Evolutionary conservation across 1,284 basidiomycete genomes (phyloP).

Genomic region (Xerocomus nothofagi): DNA sequence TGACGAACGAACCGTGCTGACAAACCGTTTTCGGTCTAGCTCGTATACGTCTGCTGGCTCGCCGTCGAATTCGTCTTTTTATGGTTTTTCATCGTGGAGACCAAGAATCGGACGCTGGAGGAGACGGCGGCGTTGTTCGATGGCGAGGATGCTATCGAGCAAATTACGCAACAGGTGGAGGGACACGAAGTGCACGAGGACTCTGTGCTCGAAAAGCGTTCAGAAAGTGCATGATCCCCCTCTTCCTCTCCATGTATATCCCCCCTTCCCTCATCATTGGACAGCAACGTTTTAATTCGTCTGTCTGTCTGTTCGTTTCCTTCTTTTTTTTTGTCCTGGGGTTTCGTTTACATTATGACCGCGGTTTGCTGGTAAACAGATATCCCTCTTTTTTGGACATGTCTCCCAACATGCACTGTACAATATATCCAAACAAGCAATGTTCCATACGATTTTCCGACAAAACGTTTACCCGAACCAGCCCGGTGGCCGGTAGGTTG

Average conservation of each 20-base stretch:
- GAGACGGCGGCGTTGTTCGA: conserved; percentile 77
- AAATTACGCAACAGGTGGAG: conserved; percentile 37
- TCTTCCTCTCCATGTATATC: neutral
- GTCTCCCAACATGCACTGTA: neutral
- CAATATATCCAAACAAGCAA: neutral
- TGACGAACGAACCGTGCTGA: neutral
- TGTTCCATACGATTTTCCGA: neutral
- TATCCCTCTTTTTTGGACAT: neutral
- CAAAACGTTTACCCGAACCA: neutral
- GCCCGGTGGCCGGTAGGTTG: neutral
- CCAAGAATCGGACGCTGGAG: conserved; percentile 69
- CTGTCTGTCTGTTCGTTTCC: neutral
- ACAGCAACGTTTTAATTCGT: neutral
- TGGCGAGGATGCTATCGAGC: conserved; percentile 51
- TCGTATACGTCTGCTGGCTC: conserved; percentile 71
- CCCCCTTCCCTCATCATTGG: neutral
- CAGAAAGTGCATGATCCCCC: conserved; percentile 1
- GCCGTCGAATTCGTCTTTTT: conserved; percentile 61
- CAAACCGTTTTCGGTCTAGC: conserved; percentile 30
- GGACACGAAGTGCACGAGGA: conserved; percentile 32
- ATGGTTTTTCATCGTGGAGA: conserved; percentile 70
- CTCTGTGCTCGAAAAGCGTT: conserved; percentile 34
- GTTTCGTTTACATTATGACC: neutral
- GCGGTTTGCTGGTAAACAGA: neutral
- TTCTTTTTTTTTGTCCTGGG: neutral